Percentiles rank a stretch among this genome's conserved stretches.
These are phyloP conservation scores for Cyclocybe cylindracea DNA, from an alignment of 768 basidiomycete species.

Conservation along the genomic window DNA sequence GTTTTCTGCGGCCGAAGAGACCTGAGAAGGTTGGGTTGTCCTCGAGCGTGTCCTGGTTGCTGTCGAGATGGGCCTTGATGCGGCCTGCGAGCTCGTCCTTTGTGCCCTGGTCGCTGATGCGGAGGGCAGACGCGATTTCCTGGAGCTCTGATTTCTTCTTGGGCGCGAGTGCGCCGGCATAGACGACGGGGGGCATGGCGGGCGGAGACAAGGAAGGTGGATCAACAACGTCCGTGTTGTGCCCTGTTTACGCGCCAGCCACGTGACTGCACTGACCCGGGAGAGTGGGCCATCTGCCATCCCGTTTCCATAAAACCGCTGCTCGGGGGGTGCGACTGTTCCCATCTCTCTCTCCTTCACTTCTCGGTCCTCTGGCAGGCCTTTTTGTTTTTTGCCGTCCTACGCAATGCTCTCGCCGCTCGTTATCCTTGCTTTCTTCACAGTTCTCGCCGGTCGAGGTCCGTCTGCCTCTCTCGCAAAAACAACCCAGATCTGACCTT, in stretches of 20 bases:
- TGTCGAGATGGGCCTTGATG: constrained; percentile 64
- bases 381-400: constrained; percentile 13
- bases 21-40: constrained; percentile 60
- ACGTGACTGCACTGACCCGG: constrained; percentile 25
- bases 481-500: background rate
- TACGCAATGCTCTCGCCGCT: constrained; percentile 29
- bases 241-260: constrained; percentile 26
- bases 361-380: constrained; percentile 28
- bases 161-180: constrained; percentile 53
- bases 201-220: constrained; percentile 27
- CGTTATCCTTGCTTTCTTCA: constrained; percentile 34
- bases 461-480: constrained; percentile 1
- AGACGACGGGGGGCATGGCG: constrained; percentile 46
- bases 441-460: constrained; percentile 63
- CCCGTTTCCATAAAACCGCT: background rate
- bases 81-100: constrained; percentile 63
- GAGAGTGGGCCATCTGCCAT: constrained; percentile 4
- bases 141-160: constrained; percentile 74
- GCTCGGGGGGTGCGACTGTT: background rate
- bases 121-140: constrained; percentile 56
- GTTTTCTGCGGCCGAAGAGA: constrained; percentile 47
- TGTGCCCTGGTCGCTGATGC: constrained; percentile 55
- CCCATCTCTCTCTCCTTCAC: constrained; percentile 12
- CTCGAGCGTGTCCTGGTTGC: constrained; percentile 52
- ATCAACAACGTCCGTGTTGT: constrained; percentile 27